These are phyloP conservation scores for Tricholoma saponaceum DNA, from an alignment of 768 basidiomycete species.

Conservation along the genomic window DNA sequence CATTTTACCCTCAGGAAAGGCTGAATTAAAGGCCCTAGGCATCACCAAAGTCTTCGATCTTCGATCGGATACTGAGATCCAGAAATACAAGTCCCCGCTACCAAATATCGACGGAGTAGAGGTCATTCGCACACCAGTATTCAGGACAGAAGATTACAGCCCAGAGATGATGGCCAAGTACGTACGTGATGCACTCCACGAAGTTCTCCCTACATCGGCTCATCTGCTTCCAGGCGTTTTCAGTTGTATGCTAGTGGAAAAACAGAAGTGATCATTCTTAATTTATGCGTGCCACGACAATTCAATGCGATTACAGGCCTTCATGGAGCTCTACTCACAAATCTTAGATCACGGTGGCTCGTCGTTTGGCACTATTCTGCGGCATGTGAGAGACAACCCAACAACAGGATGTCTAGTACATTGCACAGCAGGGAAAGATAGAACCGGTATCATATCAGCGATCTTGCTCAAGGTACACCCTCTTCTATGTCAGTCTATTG, in stretches of 20 bases:
- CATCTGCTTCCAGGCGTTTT: conserved; percentile 47
- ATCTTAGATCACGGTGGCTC: conserved; percentile 70
- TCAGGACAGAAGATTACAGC: conserved; percentile 72
- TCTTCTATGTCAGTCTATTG: background rate
- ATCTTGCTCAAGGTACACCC: conserved; percentile 59
- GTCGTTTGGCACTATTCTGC: conserved; percentile 67
- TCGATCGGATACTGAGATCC: conserved; percentile 75
- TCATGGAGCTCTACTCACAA: conserved; percentile 78
- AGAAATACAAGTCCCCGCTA: conserved; percentile 63
- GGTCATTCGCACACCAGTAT: conserved; percentile 61
- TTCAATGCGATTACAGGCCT: conserved; percentile 44
- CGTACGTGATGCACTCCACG: conserved; percentile 38
- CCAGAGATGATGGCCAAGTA: conserved; percentile 83
- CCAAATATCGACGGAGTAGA: conserved; percentile 63
- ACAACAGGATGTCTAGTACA: conserved; percentile 66
- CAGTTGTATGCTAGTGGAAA: conserved; percentile 77
- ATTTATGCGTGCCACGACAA: background rate
- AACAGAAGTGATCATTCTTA: conserved; percentile 50
- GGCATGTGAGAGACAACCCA: conserved; percentile 70
- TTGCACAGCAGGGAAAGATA: conserved; percentile 84
- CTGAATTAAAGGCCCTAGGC: conserved; percentile 53
- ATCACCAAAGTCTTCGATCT: conserved; percentile 72
- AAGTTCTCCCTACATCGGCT: conserved; percentile 12
- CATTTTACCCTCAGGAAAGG: conserved; percentile 41
- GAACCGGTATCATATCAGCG: conserved; percentile 75